Percentiles rank a stretch among this genome's conserved stretches.
Evolutionary conservation across 2,329 filamentous ascomycete species (phyloP).

Genomic region (Sarocladiaceae sp.): DNA sequence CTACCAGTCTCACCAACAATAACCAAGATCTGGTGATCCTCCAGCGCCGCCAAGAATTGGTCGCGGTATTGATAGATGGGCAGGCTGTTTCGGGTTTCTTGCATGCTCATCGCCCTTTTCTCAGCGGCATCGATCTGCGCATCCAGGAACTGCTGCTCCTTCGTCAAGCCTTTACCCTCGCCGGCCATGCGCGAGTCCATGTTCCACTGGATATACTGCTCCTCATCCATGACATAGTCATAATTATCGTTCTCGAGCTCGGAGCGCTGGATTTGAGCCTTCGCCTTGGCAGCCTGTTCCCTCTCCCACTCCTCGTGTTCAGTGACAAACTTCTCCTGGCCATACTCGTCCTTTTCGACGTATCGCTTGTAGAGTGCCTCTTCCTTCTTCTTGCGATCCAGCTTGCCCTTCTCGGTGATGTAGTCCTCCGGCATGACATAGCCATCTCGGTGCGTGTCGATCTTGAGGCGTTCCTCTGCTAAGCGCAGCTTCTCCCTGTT

Average conservation of each 20-base stretch:
- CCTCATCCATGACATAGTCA: constrained; percentile 88
- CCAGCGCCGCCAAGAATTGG: constrained; percentile 80
- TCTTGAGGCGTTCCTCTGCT: constrained; percentile 77
- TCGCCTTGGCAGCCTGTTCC: constrained; percentile 83
- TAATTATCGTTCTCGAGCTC: constrained; percentile 82
- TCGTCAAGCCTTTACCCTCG: constrained; percentile 65
- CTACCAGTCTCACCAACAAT: constrained; percentile 93
- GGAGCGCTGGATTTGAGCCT: constrained; percentile 72
- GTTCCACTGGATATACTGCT: constrained; percentile 81
- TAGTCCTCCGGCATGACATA: constrained; percentile 94
- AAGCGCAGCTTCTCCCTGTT: constrained; percentile 79
- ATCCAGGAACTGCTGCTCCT: constrained; percentile 74
- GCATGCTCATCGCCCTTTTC: constrained; percentile 80
- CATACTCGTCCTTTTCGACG: constrained; percentile 80
- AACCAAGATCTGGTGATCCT: constrained; percentile 80
- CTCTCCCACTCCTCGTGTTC: constrained; percentile 96
- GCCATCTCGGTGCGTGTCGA: constrained; percentile 89
- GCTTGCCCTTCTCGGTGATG: constrained; percentile 87
- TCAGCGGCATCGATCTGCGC: constrained; percentile 85
- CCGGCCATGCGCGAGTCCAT: constrained; percentile 69
- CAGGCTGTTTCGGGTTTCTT: constrained; percentile 84
- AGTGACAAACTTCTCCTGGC: constrained; percentile 83
- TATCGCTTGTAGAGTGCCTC: constrained; percentile 88
- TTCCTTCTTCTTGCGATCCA: constrained; percentile 81
- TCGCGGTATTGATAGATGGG: constrained; percentile 88